A percentile compares a stretch with the other conserved stretches of the same genome.
Evolutionary conservation across 2,329 filamentous ascomycete genomes (phyloP).

Genomic region (Neurospora sp.): DNA sequence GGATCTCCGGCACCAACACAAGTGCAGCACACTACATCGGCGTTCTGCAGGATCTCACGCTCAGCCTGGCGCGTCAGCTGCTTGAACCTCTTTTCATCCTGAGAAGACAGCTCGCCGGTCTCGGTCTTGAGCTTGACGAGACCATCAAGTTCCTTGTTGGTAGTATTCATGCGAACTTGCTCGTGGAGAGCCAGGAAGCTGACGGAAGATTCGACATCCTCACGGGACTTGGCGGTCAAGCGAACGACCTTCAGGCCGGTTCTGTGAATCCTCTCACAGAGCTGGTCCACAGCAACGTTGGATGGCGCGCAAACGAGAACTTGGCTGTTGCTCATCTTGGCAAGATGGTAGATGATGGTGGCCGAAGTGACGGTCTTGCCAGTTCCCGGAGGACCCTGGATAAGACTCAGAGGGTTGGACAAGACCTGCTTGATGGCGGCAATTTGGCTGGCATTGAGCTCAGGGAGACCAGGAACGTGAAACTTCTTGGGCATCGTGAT

Average conservation of each 20-base stretch:
- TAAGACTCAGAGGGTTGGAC: conserved; percentile 86
- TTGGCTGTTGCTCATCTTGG: conserved; percentile 89
- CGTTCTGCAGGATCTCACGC: conserved; percentile 87
- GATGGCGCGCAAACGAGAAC: conserved; percentile 95
- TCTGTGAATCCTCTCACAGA: conserved; percentile 91
- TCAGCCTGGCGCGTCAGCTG: conserved; percentile 88
- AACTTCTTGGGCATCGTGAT: conserved; percentile 94
- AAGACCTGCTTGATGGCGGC: conserved; percentile 92
- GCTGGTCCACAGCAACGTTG: conserved; percentile 95
- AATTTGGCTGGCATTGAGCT: conserved; percentile 91
- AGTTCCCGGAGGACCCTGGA: conserved; percentile 92
- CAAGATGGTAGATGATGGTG: conserved; percentile 95
- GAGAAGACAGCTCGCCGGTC: conserved; percentile 80
- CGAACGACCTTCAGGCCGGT: conserved; percentile 95
- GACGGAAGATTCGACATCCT: conserved; percentile 98
- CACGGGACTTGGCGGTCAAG: conserved; percentile 95
- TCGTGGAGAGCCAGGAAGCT: conserved; percentile 92
- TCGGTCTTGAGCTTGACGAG: conserved; percentile 88
- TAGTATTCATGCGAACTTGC: conserved; percentile 95
- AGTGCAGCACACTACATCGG: conserved; percentile 97
- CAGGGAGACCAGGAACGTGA: conserved; percentile 85
- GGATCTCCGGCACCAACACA: conserved; percentile 96
- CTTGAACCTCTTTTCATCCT: conserved; percentile 98
- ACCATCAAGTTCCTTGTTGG: conserved; percentile 86
- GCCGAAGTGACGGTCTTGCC: conserved; percentile 98